Evolutionary conservation across 768 basidiomycete genomes (phyloP).

Genomic region (Phaffia tasmanica): DNA sequence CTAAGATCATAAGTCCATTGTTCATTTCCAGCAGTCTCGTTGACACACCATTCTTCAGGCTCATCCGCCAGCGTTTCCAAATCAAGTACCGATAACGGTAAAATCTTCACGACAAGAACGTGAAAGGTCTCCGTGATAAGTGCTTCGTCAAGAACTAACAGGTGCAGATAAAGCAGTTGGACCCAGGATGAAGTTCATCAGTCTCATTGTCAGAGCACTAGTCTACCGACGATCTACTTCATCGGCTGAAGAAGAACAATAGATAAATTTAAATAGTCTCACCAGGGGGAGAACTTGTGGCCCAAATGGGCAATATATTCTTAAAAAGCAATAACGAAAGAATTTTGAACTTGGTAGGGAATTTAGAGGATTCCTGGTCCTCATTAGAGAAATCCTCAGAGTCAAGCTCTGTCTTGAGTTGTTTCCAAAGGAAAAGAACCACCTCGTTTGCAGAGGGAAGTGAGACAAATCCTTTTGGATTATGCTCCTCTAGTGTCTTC

Average conservation of each 20-base stretch:
- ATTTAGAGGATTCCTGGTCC: too few species aligned
- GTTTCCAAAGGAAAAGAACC: not conserved
- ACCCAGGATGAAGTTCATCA: not conserved
- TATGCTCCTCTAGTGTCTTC: not conserved
- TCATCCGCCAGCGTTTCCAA: constrained; percentile 18
- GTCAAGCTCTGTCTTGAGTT: not conserved
- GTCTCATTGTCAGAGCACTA: not conserved
- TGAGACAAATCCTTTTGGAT: constrained; percentile 10
- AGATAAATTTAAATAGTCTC: not conserved
- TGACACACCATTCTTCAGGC: constrained; percentile 23
- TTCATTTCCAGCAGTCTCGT: constrained; percentile 13
- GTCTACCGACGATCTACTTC: constrained; percentile 1
- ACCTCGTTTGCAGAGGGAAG: constrained; percentile 12
- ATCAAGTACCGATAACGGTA: constrained; percentile 9
- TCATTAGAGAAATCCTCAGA: too few species aligned
- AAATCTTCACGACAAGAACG: constrained; percentile 6
- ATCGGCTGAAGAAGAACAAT: not conserved
- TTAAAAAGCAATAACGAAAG: constrained; percentile 1
- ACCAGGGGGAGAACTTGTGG: not conserved
- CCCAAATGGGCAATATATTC: not conserved
- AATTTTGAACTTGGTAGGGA: constrained; percentile 1
- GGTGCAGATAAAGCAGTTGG: not conserved
- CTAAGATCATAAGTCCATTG: constrained; percentile 25
- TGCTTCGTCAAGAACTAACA: not conserved
- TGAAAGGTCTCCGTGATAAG: constrained; percentile 20